Conservation (phyloP, 2,329 filamentous ascomycete species). For the Colletotrichum cereale region DNA sequence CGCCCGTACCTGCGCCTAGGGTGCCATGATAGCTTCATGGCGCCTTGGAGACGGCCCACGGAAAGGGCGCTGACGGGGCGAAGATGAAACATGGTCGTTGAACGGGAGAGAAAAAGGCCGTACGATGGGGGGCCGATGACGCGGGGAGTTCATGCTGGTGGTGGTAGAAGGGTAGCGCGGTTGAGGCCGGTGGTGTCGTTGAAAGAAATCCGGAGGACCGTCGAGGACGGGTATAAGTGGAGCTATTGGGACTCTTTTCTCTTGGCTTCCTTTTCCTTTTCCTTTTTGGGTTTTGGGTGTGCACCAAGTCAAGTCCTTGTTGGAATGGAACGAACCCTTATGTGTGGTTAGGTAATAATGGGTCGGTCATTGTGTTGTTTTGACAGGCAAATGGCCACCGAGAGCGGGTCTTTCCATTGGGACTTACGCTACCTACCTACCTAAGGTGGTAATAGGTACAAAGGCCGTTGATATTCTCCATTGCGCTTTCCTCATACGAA, state of each 20-base stretch:
- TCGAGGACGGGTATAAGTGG: slow-evolving; percentile 7
- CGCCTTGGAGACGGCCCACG: background rate
- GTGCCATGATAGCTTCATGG: background rate
- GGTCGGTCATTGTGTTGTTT: too few relatives aligned
- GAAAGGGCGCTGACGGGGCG: background rate
- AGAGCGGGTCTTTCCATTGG: too few relatives aligned
- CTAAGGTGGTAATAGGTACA: background rate
- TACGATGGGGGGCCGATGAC: background rate
- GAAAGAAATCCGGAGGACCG: slow-evolving; percentile 13
- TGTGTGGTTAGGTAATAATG: too few relatives aligned
- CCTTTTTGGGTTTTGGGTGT: background rate
- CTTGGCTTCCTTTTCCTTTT: background rate
- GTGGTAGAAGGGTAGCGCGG: background rate
- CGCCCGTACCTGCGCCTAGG: slow-evolving; percentile 18
- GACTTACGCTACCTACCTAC: too few relatives aligned
- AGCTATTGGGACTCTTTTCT: background rate
- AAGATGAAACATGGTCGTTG: background rate
- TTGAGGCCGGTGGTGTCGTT: slow-evolving; percentile 11
- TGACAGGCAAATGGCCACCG: too few relatives aligned
- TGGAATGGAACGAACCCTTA: background rate
- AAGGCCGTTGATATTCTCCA: background rate
- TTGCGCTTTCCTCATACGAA: background rate
- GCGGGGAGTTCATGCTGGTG: background rate
- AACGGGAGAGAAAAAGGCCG: background rate
- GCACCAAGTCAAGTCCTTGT: too few relatives aligned